Base-by-base conservation (phyloP, 2,329 filamentous ascomycete genomes). In the Cordyceps cicadae region DNA sequence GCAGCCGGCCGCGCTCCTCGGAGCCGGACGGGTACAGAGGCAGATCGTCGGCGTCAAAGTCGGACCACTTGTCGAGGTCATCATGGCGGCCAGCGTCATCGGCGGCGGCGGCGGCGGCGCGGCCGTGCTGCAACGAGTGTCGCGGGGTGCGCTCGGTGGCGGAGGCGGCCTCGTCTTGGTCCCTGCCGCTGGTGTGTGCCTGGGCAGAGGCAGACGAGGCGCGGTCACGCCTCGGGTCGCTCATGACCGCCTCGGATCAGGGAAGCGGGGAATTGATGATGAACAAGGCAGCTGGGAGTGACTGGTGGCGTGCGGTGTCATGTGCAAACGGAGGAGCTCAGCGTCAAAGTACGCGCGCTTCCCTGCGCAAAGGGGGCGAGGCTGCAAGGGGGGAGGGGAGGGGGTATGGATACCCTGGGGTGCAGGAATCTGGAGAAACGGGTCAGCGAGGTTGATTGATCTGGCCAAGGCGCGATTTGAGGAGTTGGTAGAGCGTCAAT, bases 1-100 rank as follows among this genome's bases (percentile, higher is more conserved):
- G 69, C n/a, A 85, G 75, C 48, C 81, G 77, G 67, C 84, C 82
- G 65, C 81, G 73, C 68, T 85, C 82, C 32, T 77, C 79, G 21
- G 48, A 14, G 45, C 21, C 21, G 3, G 45, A 11, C 21, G 19
- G 9, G 7, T 15, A 6, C 45, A n/a, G 29, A 29, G 29, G 32
- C 53, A 14, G 34, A 37, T 49, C 50, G 17, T 46, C 50, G 29
- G 37, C 41, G 39, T 41, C 43, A 43, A 60, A 54, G 43, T 60
- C 58, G 21, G 58, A 54, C 58, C 58, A 60, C 29, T 39, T 41
- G 32, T 32, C 58, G 12, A 60, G 43, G 50, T 54, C 43, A 5
- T 32, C 43, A 11, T 17, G 45, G 15, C 32, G 45, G 7, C 29
- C 21, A 12, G 6, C 51, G 9, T 34, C 39, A 24, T 24, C 24